phyloP scores from a whole-genome alignment of 352 stramenopile genomes.

The Phytopythium kandeliae region DNA sequence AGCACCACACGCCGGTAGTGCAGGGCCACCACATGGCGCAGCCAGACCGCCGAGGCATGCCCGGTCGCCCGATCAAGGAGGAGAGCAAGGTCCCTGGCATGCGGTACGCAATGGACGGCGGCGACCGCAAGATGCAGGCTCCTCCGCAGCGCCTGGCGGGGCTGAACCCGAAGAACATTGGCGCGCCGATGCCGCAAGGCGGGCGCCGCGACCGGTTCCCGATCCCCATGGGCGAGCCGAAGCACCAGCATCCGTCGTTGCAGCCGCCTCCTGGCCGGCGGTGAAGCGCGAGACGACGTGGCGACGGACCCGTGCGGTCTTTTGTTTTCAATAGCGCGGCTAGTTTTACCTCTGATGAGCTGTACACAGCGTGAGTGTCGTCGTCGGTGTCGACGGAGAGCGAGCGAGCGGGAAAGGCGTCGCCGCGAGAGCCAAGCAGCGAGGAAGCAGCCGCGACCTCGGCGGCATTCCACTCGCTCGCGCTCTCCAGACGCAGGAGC shows the following conservation, averaged over 20 bases:
- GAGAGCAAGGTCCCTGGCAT: slow-evolving; percentile 50
- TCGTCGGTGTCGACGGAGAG: background rate
- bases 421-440: too few species aligned
- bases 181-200: slow-evolving; percentile 31
- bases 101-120: slow-evolving; percentile 59
- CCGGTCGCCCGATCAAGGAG: slow-evolving; percentile 62
- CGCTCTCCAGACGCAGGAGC: too few species aligned
- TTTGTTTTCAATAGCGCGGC: slow-evolving; percentile 6
- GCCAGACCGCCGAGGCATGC: slow-evolving; percentile 48
- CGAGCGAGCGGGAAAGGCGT: slow-evolving; percentile 11
- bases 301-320: slow-evolving; percentile 4
- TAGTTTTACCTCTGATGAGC: slow-evolving; percentile 3
- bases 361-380: background rate
- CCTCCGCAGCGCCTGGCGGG: slow-evolving; percentile 54
- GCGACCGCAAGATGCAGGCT: slow-evolving; percentile 51
- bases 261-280: slow-evolving; percentile 60
- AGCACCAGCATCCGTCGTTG: slow-evolving; percentile 65
- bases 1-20: slow-evolving; percentile 47
- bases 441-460: too few species aligned
- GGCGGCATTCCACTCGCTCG: too few species aligned
- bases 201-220: slow-evolving; percentile 64
- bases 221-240: slow-evolving; percentile 66
- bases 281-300: slow-evolving; percentile 26
- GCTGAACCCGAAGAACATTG: slow-evolving; percentile 71
- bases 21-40: slow-evolving; percentile 48